phyloP scores from a whole-genome alignment of 2,329 filamentous ascomycete species.

The Ilyonectria robusta region DNA sequence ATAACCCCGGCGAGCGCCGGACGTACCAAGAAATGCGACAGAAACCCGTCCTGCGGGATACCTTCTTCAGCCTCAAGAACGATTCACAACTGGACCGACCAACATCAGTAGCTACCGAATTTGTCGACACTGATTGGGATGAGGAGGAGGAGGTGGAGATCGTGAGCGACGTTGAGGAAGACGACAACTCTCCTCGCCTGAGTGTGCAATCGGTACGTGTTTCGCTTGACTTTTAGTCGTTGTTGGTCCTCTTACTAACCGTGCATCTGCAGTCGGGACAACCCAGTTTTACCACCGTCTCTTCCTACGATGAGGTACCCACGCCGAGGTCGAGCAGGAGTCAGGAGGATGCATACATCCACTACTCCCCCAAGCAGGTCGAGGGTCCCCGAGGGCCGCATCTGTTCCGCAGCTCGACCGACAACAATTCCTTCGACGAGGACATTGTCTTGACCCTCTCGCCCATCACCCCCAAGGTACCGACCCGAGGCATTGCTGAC shows the following conservation, averaged over 20 bases:
- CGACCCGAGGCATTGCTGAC: constrained; percentile 56
- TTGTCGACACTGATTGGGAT: constrained; percentile 82
- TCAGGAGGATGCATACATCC: constrained; percentile 70
- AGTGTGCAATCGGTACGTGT: constrained; percentile 80
- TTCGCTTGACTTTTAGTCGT: background rate
- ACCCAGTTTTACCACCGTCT: constrained; percentile 87
- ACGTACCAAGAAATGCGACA: constrained; percentile 67
- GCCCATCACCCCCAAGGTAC: constrained; percentile 76
- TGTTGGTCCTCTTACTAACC: constrained; percentile 32
- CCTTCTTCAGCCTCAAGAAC: constrained; percentile 72
- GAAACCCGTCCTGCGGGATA: constrained; percentile 65
- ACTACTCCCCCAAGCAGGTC: constrained; percentile 74
- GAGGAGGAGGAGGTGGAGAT: constrained; percentile 73
- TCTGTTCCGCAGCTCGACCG: constrained; percentile 82
- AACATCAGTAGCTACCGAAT: constrained; percentile 80
- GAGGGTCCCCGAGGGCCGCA: constrained; percentile 89
- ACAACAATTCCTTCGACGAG: constrained; percentile 59
- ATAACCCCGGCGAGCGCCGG: constrained; percentile 54
- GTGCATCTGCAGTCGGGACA: constrained; percentile 70
- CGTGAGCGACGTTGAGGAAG: constrained; percentile 73
- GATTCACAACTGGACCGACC: constrained; percentile 68
- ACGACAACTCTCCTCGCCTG: constrained; percentile 76
- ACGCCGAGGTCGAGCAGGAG: constrained; percentile 80
- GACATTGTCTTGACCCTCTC: constrained; percentile 76
- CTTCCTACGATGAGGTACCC: constrained; percentile 85